Evolutionary conservation across 2,329 filamentous ascomycete species (phyloP).

Genomic region (Thyridium curvatum): DNA sequence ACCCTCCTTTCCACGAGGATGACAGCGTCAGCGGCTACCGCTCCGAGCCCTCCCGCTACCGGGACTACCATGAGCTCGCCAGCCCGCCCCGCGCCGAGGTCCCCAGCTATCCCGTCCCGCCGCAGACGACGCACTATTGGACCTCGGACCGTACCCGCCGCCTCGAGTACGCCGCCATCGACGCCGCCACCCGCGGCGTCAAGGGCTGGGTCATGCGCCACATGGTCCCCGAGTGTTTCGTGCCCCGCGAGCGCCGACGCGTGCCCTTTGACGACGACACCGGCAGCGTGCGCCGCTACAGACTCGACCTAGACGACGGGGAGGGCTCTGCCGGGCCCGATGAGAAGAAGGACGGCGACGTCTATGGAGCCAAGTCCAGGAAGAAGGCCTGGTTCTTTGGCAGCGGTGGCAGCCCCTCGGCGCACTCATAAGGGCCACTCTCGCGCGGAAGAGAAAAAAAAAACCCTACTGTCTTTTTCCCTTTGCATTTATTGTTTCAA

Average conservation of each 20-base stretch:
- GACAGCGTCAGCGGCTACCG: neutral
- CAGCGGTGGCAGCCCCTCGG: neutral
- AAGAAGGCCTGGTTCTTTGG: constrained; percentile 2
- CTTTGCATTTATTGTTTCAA: neutral
- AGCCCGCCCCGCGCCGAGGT: constrained; percentile 11
- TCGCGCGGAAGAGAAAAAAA: neutral
- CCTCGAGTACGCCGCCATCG: constrained; percentile 61
- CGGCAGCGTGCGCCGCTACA: constrained; percentile 57
- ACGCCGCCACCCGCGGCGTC: constrained; percentile 53
- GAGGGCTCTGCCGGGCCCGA: constrained; percentile 17
- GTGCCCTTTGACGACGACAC: constrained; percentile 55
- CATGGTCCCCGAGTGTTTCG: constrained; percentile 55
- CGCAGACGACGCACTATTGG: constrained; percentile 59
- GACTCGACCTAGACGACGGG: constrained; percentile 49
- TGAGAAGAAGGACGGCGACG: constrained; percentile 10
- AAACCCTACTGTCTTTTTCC: constrained; percentile 1
- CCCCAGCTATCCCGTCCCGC: constrained; percentile 32
- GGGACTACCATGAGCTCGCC: neutral
- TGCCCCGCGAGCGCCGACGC: constrained; percentile 41
- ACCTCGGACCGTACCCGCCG: constrained; percentile 57
- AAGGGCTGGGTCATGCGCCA: constrained; percentile 53
- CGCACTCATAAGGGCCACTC: neutral
- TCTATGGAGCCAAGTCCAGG: neutral
- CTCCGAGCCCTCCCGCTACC: constrained; percentile 1
- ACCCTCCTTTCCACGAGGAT: neutral